Conservation (phyloP, 2,329 filamentous ascomycete genomes). For the Alternaria brassicicola region DNA sequence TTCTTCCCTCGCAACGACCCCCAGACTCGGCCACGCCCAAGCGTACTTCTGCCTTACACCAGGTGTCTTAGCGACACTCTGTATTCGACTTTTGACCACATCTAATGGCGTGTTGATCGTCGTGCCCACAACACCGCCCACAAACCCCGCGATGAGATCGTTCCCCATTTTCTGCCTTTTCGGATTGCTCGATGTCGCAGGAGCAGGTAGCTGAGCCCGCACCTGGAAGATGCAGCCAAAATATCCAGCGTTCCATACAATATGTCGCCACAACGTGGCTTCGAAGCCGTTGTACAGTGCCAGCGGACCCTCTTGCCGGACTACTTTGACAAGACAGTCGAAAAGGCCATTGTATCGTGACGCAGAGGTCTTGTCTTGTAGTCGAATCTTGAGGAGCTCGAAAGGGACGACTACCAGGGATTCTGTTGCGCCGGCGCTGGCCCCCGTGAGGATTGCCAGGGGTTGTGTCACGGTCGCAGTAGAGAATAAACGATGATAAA, state of each 20-base stretch:
- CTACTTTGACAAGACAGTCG: slow-evolving; percentile 37
- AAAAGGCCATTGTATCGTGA: slow-evolving; percentile 34
- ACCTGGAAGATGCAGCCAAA: slow-evolving; percentile 44
- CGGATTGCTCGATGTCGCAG: slow-evolving; percentile 17
- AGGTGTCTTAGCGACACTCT: slow-evolving; percentile 36
- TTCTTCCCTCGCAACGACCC: slow-evolving; percentile 35
- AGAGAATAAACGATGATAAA: slow-evolving; percentile 35
- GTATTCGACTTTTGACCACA: slow-evolving; percentile 42
- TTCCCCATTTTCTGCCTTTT: slow-evolving; percentile 35
- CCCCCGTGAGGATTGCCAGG: slow-evolving; percentile 36
- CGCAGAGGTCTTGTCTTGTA: slow-evolving; percentile 38
- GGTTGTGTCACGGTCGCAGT: slow-evolving; percentile 30
- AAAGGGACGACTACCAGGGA: slow-evolving; percentile 43
- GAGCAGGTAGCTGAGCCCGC: slow-evolving; percentile 29
- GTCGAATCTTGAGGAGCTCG: slow-evolving; percentile 39
- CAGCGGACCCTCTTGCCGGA: slow-evolving; percentile 32
- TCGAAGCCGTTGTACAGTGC: slow-evolving; percentile 43
- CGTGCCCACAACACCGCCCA: slow-evolving; percentile 38
- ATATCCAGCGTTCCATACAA: slow-evolving; percentile 43
- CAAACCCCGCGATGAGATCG: slow-evolving; percentile 38
- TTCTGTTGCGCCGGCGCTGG: slow-evolving; percentile 38
- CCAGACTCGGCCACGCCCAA: slow-evolving; percentile 40
- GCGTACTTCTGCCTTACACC: slow-evolving; percentile 36
- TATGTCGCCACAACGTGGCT: slow-evolving; percentile 40
- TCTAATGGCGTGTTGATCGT: slow-evolving; percentile 42